Evolutionary conservation across 2,329 filamentous ascomycete species (phyloP).

Genomic region (Colletotrichum sansevieriae): DNA sequence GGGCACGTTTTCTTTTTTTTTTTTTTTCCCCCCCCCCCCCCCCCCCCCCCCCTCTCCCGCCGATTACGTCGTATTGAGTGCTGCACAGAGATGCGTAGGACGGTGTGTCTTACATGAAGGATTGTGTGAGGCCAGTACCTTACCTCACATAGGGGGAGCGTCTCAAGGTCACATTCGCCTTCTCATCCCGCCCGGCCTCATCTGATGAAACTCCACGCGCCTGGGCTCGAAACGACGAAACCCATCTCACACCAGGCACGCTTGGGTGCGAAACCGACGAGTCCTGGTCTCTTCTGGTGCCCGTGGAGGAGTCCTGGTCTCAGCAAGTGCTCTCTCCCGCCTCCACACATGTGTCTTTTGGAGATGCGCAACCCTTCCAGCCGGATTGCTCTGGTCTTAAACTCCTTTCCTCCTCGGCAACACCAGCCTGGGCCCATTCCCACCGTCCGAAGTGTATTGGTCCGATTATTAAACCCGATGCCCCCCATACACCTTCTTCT

Average conservation of each 20-base stretch:
- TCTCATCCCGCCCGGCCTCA: conserved; percentile 26
- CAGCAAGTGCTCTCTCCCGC: not conserved
- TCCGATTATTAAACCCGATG: conserved; percentile 36
- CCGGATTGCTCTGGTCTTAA: not conserved
- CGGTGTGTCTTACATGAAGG: not conserved
- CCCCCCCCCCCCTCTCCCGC: not conserved
- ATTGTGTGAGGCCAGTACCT: not conserved
- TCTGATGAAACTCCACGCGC: conserved; percentile 33
- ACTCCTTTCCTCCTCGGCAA: not conserved
- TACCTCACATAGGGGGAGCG: not conserved
- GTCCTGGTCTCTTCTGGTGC: not conserved
- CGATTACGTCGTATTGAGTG: not conserved
- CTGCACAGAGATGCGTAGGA: not conserved
- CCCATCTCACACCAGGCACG: conserved; percentile 25
- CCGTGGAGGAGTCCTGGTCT: not conserved
- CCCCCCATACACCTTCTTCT: conserved; percentile 27
- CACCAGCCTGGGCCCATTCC: conserved; percentile 10
- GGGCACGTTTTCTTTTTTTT: too few species aligned
- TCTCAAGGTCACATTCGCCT: conserved; percentile 5
- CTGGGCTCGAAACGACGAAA: conserved; percentile 38
- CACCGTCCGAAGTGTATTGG: conserved; percentile 27
- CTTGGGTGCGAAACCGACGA: conserved; percentile 28
- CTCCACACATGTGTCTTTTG: not conserved
- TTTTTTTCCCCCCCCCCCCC: too few species aligned
- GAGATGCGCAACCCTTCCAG: not conserved